phyloP scores from a whole-genome alignment of 495 filamentous ascomycete species.

The Massariosphaeria phaeospora region DNA sequence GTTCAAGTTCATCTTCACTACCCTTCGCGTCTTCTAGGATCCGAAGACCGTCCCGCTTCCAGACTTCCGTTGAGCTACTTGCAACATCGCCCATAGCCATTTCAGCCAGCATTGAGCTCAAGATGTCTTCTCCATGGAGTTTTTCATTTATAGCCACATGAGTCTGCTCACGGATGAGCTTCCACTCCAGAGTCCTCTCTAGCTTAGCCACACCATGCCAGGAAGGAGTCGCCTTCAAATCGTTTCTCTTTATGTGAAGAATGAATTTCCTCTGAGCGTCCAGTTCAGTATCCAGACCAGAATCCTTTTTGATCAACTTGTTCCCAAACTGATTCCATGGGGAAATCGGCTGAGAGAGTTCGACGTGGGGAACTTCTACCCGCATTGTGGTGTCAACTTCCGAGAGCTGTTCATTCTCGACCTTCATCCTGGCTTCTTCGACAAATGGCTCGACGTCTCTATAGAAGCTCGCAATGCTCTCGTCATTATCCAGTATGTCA shows the following conservation, averaged over 20 bases:
- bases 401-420: constrained; percentile 60
- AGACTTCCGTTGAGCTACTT: constrained; percentile 39
- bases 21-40: constrained; percentile 48
- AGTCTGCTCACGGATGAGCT: constrained; percentile 38
- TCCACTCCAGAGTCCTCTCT: constrained; percentile 45
- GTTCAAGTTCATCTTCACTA: constrained; percentile 48
- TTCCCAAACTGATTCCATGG: constrained; percentile 48
- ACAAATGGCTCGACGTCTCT: constrained; percentile 47
- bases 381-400: constrained; percentile 54
- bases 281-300: constrained; percentile 14
- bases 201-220: constrained; percentile 45
- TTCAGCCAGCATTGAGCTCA: constrained; percentile 31
- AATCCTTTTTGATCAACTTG: background rate
- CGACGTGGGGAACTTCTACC: constrained; percentile 55
- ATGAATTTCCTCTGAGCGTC: constrained; percentile 33
- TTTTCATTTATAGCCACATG: constrained; percentile 36
- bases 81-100: constrained; percentile 30
- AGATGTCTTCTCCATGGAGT: constrained; percentile 37
- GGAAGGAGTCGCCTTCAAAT: constrained; percentile 33
- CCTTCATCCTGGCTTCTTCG: constrained; percentile 38
- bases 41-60: constrained; percentile 51
- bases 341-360: constrained; percentile 52
- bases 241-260: constrained; percentile 23
- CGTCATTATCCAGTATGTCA: constrained; percentile 29
- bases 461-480: constrained; percentile 42